Conservation (phyloP, 441 rosid genomes). For the Kokia cookei region DNA sequence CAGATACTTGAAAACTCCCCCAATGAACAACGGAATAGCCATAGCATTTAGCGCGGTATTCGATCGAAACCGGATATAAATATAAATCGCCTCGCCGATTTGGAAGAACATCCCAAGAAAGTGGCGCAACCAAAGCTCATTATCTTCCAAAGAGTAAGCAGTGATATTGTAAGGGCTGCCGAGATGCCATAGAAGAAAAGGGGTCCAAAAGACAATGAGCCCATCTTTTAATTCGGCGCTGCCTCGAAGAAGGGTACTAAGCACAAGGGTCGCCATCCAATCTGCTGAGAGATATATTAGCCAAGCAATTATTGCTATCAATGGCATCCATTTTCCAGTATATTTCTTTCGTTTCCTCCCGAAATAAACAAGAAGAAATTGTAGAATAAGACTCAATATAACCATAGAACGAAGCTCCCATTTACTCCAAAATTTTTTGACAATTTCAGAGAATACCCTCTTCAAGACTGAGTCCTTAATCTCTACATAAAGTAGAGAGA, state of each 20-base stretch:
- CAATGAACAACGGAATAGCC: constrained; percentile 9
- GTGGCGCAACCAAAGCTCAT: constrained; percentile 44
- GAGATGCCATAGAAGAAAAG: constrained; percentile 52
- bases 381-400: neutral
- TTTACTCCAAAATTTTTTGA: neutral
- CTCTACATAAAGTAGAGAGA: neutral
- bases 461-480: neutral
- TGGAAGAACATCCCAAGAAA: neutral
- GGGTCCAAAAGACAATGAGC: constrained; percentile 54
- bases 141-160: constrained; percentile 51
- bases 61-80: neutral
- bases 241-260: neutral
- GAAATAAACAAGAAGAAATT: neutral
- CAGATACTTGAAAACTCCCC: constrained; percentile 25
- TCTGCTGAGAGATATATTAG: neutral
- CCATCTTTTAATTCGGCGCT: neutral
- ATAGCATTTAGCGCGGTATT: neutral
- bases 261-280: neutral
- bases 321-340: neutral
- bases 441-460: neutral
- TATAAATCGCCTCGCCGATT: neutral
- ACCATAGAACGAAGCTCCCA: neutral
- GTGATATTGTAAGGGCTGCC: constrained; percentile 62
- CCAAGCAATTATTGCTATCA: neutral
- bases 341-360: neutral